Evolutionary conservation across 345 rosid genomes (phyloP).

Genomic region (Psidium friedrichsthalianum): DNA sequence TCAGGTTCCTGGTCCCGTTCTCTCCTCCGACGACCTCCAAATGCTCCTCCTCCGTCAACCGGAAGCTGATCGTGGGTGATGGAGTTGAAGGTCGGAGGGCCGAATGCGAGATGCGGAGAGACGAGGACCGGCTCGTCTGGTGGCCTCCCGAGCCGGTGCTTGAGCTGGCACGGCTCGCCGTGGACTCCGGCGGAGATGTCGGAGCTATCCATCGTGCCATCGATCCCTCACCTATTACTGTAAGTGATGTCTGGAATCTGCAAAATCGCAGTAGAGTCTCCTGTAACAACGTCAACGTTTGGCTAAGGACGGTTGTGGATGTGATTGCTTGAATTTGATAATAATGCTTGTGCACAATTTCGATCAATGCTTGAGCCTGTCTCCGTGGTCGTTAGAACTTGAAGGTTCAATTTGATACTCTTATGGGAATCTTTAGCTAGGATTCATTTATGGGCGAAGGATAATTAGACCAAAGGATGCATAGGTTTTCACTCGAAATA

Average conservation of each 20-base stretch:
- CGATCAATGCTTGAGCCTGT: background rate
- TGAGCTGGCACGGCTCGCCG: slow-evolving; percentile 77
- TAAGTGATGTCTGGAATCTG: slow-evolving; percentile 8
- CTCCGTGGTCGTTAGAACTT: background rate
- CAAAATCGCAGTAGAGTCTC: fast-evolving
- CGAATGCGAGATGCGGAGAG: background rate
- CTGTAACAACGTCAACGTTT: fast-evolving
- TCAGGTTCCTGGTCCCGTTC: slow-evolving; percentile 72
- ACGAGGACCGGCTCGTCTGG: slow-evolving; percentile 66
- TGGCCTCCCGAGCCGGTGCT: slow-evolving; percentile 84
- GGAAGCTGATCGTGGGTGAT: background rate
- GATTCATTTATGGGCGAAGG: background rate
- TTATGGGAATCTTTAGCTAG: background rate
- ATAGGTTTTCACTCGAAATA: background rate
- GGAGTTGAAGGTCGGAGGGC: background rate
- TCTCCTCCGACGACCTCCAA: background rate
- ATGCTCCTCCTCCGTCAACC: background rate
- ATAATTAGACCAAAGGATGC: background rate
- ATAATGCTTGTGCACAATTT: background rate
- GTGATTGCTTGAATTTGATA: background rate
- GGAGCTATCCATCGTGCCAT: slow-evolving; percentile 51
- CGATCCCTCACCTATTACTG: slow-evolving; percentile 60
- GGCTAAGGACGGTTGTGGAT: background rate
- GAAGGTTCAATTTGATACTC: background rate
- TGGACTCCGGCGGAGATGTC: slow-evolving; percentile 85